Evolutionary conservation across 805 yeast genomes (phyloP).

Genomic region (Saccharomycopsis vini): DNA sequence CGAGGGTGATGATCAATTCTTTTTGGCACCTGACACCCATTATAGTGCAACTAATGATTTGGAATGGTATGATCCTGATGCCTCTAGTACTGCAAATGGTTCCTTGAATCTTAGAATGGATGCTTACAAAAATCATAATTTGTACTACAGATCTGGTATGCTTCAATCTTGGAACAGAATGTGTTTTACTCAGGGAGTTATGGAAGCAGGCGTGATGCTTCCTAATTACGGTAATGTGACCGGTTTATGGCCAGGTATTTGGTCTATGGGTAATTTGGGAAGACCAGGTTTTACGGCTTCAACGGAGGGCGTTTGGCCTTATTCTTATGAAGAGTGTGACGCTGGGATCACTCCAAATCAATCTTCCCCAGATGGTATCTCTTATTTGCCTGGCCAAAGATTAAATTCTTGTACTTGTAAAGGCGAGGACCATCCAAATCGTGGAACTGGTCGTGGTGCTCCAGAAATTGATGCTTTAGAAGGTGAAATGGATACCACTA

Average conservation of each 20-base stretch:
- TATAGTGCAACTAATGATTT: conserved; percentile 84
- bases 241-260: conserved; percentile 94
- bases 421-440: conserved; percentile 81
- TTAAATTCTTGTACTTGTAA: conserved; percentile 70
- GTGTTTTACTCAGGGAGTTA: conserved; percentile 76
- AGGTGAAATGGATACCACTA: conserved; percentile 58
- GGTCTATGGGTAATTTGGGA: conserved; percentile 91
- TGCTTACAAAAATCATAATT: conserved; percentile 69
- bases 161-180: conserved; percentile 85
- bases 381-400: conserved; percentile 78
- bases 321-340: conserved; percentile 78
- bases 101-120: conserved; percentile 63
- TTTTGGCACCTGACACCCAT: conserved; percentile 75
- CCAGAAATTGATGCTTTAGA: conserved; percentile 92
- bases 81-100: conserved; percentile 69
- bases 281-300: conserved; percentile 85
- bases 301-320: conserved; percentile 95
- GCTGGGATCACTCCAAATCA: conserved; percentile 94
- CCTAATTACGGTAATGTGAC: conserved; percentile 72
- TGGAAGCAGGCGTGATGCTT: conserved; percentile 68
- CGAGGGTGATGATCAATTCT: conserved; percentile 85
- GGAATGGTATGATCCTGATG: conserved; percentile 96
- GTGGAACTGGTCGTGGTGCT: conserved; percentile 85
- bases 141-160: conserved; percentile 86
- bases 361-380: conserved; percentile 81